phyloP scores from a whole-genome alignment of 495 filamentous ascomycete species.

The Podospora conica region DNA sequence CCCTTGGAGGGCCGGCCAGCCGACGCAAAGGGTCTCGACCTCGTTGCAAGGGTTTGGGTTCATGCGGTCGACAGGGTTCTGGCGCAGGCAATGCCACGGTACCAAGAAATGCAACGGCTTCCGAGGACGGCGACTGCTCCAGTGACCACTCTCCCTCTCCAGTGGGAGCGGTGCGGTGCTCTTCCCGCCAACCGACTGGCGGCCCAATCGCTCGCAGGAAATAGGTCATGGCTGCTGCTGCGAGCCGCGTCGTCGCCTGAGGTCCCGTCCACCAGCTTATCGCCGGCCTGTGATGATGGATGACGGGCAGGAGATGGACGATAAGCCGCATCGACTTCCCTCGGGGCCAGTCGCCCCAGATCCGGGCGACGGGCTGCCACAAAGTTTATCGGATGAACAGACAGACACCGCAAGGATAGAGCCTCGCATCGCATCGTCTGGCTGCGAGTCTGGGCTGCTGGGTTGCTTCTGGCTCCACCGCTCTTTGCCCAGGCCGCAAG shows the following conservation, averaged over 20 bases:
- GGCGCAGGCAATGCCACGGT: conserved; percentile 23
- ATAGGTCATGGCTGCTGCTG: too few species aligned
- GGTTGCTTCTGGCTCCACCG: conserved; percentile 11
- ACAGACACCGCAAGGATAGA: background rate
- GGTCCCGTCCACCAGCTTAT: too few species aligned
- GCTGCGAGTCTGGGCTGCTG: background rate
- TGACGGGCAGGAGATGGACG: background rate
- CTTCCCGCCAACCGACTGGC: background rate
- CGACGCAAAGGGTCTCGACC: conserved; percentile 5
- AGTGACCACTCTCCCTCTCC: background rate
- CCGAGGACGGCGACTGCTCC: conserved; percentile 13
- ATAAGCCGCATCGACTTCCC: background rate
- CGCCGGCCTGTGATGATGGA: background rate
- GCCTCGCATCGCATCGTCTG: background rate
- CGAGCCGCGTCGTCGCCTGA: too few species aligned
- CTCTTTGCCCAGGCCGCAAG: conserved; percentile 10
- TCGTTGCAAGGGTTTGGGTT: conserved; percentile 11
- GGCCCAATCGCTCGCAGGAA: background rate
- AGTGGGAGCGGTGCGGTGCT: background rate
- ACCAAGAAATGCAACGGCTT: conserved; percentile 6
- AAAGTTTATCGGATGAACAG: background rate
- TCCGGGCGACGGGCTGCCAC: background rate
- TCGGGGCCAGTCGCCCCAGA: background rate
- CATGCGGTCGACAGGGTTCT: background rate
- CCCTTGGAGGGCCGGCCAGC: conserved; percentile 3